Evolutionary conservation across 1,139 yeast genomes (phyloP), one percentile per base, ranked within the genome.

Genomic region (Lodderomyces orthopsilosis): DNA sequence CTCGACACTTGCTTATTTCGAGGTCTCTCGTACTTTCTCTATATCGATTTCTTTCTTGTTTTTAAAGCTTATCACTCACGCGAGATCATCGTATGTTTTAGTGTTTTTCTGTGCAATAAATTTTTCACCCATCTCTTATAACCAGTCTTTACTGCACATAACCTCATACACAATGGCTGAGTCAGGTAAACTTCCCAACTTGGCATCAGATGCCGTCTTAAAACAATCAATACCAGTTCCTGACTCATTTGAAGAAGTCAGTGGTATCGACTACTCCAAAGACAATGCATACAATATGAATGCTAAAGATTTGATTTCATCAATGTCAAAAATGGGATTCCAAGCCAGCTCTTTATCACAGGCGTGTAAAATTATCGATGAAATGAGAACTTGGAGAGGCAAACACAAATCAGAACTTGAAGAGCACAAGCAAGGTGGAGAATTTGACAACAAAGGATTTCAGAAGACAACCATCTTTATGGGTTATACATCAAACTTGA

Each of bases 281-380:
- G 84, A 85, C 39, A 75, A 74, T 45, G 81, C 85, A 15, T 74
- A 68, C 51, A 81, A 89, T 63, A 81, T 87, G 79, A 71, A 74
- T 41, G 98, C 98, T 22, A 73, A 75, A 14, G 94, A 88, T 57
- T 71, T 93, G 52, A 77, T 93, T 51, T 73, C 71, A 30, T 79
- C 94, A 34, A 93, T 94, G 98, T 79, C 73, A 55, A 82, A 81
- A 38, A 93, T 93, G 97, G 99, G 99, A n/a, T 94, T 93, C 74
- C 99, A 93, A 68, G 98, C 96, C 5, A 79, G 91, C 15, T 77
- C 94, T 2, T 75, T 93, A 37, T 83, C 90, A 23, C 74, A 81
- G 54, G 97, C 97, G 2, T 90, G 97, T 62, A 95, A 88, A 22
- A 87, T 93, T 52, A 89, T 93, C 49, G 80, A 91, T 58, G 81